These are phyloP conservation scores for Wallacemonas sp. DNA, from an alignment of 208 protist genomes.

Conservation along the genomic window DNA sequence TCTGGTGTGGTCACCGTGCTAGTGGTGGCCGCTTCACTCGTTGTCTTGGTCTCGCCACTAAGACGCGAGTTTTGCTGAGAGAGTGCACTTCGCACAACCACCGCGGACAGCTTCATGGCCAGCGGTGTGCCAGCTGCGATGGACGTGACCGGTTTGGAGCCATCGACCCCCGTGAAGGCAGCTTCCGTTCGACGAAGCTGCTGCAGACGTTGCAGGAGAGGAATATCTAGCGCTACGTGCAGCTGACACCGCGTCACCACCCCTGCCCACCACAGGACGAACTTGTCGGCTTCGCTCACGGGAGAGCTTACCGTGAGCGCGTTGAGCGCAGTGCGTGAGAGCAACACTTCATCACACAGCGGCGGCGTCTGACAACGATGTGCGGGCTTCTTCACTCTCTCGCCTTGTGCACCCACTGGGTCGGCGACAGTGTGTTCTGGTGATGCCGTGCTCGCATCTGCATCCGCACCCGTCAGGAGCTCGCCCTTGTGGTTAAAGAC, in stretches of 20 bases:
- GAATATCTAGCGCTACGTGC: slow-evolving; percentile 49
- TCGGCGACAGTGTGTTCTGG: not conserved
- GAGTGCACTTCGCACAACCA: not conserved
- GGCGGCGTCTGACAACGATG: slow-evolving; percentile 11
- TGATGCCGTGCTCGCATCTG: not conserved
- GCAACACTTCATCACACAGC: slow-evolving; percentile 31
- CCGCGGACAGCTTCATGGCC: slow-evolving; percentile 2
- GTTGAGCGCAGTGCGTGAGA: slow-evolving; percentile 43
- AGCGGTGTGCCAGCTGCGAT: not conserved
- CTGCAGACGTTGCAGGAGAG: slow-evolving; percentile 28
- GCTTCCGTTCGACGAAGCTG: slow-evolving; percentile 18
- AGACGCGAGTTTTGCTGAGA: not conserved
- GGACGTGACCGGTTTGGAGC: slow-evolving; percentile 10
- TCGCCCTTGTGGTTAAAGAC: slow-evolving; percentile 61
- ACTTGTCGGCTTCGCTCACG: slow-evolving; percentile 52
- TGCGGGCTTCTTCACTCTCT: not conserved
- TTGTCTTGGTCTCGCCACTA: no score
- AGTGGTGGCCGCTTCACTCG: not conserved
- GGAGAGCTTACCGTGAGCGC: slow-evolving; percentile 47
- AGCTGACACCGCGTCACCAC: slow-evolving; percentile 46
- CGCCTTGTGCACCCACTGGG: not conserved
- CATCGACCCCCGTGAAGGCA: slow-evolving; percentile 17
- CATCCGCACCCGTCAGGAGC: slow-evolving; percentile 1
- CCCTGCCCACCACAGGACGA: slow-evolving; percentile 69
- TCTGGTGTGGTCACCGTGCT: not conserved